Base-by-base conservation (phyloP, 768 basidiomycete species). In the Kwoniella shandongensis region DNA sequence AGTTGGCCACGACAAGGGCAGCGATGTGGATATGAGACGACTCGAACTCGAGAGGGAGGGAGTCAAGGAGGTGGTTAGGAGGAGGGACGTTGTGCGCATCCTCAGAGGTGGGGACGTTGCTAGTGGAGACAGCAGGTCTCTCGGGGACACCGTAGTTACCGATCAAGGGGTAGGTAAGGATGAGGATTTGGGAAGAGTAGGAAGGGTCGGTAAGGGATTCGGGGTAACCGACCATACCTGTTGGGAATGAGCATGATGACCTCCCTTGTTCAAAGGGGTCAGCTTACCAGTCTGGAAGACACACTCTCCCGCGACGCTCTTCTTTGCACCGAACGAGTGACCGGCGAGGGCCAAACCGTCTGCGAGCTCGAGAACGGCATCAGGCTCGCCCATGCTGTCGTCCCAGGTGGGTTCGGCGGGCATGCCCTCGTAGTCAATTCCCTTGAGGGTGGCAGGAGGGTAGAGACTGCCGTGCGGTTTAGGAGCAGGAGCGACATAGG, bases 161-260 rank as follows among this genome's bases (percentile, higher is more conserved):
- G 63, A 98, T 81, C 67, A 99, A 82, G 13, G 96, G 96, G 79
- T 98, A 98, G 1, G 96, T 98, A 66, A 98, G 82, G 63, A 99
- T 85, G 57, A 99, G 87, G 73, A 99, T 98, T 78, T 98, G 96
- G 32, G 92, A 91, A 76, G 94, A 87, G 78, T 99, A 99, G 1
- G 94, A 98, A 18, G 96, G 96, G 77, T 98, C 96, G 42, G 96
- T 99, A 66, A 98, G 80, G 18, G 94, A 97, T 72, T 98, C 96
- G 35, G 91, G 91, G 78, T 99, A 99, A 27, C 96, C 96, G 54
- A 98, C 92, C 94, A 99, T 98, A 54, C 96, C 96, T 99, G 71
- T 51, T 8, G 35, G 44, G 45, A 51, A 57, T 51, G 40, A 62
- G 63, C 44, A 52, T 55, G 35, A 6, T 45, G 11, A n/a, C 44